Base-by-base conservation (phyloP, 352 stramenopile species). In the Phytopythium litorale region DNA sequence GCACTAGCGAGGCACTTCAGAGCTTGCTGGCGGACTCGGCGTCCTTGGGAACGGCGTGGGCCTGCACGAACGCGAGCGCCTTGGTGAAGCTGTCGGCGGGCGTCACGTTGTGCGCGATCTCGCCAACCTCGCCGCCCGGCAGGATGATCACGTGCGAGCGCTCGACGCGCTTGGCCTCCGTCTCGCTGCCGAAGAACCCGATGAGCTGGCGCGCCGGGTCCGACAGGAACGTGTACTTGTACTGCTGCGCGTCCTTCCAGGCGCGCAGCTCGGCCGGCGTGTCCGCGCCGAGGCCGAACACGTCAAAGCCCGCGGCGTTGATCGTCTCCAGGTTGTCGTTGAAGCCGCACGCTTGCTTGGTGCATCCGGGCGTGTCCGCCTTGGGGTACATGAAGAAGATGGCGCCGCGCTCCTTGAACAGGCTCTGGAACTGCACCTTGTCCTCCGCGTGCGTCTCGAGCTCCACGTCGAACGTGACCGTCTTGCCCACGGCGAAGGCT, bases 321-420 rank as follows among this genome's bases (percentile, higher is more conserved):
- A 96, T 90, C 57, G 78, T 70, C 48, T 86, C 73, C 45, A 93
- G 68, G 68, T 93, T 79, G 71, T 92, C 81, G 63, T 93, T 93
- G 72, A 91, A 96, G 21, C 84, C 85, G 35, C 84, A 92, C 16
- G 87, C 84, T 66, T 96, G 87, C 30, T 78, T 81, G 50, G 87
- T 96, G 64, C 87, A 96, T 7, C 85, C 87, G 6, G 84, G 82
- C 9, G 87, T 96, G 64, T 96, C 81, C 0, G 87, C 87, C 62
- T 92, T 92, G 7, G 87, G 85, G 68, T 89, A 96, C 81, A 94
- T 94, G 70, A 96, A 96, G 71, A 96, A 92, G 58, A 96, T 87
- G 45, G 72, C 83, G 23, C 84, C 86, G 18, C 84, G 76, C 7
- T 87, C 81, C 62, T 89, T 78, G 61, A 93, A 79, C 40, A 96